Evolutionary conservation across 257 asterid genomes (phyloP), one percentile per base, ranked within the genome.

Genomic region (Nicotiana sylvestris): DNA sequence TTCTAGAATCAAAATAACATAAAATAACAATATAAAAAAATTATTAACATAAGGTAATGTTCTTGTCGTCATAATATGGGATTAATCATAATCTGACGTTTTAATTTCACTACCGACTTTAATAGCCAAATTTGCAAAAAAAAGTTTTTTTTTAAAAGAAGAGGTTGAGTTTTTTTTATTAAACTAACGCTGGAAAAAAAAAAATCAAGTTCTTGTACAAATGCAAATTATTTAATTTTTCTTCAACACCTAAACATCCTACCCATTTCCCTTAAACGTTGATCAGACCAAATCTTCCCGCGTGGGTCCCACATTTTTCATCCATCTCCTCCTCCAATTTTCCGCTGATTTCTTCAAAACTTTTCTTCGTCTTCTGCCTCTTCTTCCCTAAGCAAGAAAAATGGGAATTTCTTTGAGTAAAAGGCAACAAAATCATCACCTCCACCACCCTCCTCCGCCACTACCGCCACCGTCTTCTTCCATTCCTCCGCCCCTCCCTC

Each of bases 321-420:
- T 39, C 5, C 11, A 4, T 68, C 53, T 69, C 37, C 77, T 39
- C 9, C 33, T 69, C 18, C 12, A 68, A 39, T 17, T 70, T 43
- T 72, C 1, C 18, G 12, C 21, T 21, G 37, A 72, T 46, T 13
- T 33, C 27, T 10, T 56, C 67, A 78, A 78, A 35, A 56, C 21
- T 5, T 51, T 4, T 18, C 65, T n/a, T 18, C 64, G 13, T 1
- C 30, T 27, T 37, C 53, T 43, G 46, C 60, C 30, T 9, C 69
- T 67, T 25, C 66, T 43, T 8, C 66, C 58, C 35, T 2, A 43
- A 70, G 35, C 8, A 67, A 11, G 15, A 46, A 77, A 5, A 27
- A 32, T 92, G 98, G 98, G 97, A 74, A 72, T 86, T 81, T 78
- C 86, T 25, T 88, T 84, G 87, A 92, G 98, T 82, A 94, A 92